Percentiles rank a stretch among this genome's conserved stretches.
These are phyloP conservation scores for Cladophialophora bantiana DNA, from an alignment of 2,329 filamentous ascomycete genomes.

Conservation along the genomic window DNA sequence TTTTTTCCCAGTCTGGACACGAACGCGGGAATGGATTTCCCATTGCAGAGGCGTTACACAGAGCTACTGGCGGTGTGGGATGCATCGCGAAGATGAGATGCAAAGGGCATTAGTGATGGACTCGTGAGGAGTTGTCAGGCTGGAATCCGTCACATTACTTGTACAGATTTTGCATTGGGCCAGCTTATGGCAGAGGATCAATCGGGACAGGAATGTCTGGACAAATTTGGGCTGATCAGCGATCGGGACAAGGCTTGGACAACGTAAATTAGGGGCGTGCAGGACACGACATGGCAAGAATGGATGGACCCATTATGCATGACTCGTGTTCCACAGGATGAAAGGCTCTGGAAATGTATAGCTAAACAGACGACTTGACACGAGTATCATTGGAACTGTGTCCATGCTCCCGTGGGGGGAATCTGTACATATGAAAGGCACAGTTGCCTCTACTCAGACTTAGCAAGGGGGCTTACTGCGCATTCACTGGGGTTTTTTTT, in stretches of 20 bases:
- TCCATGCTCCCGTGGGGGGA: background rate
- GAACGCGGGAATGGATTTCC: constrained; percentile 25
- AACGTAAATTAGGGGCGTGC: background rate
- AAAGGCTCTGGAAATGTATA: background rate
- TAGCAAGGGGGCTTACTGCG: background rate
- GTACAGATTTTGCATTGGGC: constrained; percentile 15
- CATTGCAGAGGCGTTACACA: constrained; percentile 31
- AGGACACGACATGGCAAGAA: background rate
- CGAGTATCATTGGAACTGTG: background rate
- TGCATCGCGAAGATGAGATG: constrained; percentile 18
- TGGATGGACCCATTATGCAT: background rate
- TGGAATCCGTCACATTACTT: constrained; percentile 1
- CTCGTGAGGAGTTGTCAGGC: background rate
- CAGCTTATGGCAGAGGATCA: background rate
- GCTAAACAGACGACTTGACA: background rate
- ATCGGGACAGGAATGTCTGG: constrained; percentile 1
- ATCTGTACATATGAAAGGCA: constrained; percentile 5
- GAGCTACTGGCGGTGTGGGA: constrained; percentile 26
- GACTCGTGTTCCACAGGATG: constrained; percentile 6
- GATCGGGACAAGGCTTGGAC: background rate
- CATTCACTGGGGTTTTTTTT: background rate
- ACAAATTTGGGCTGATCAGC: background rate
- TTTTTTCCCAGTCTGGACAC: constrained; percentile 10
- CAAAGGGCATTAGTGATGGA: constrained; percentile 13
- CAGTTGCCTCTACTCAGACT: background rate